Conservation (phyloP, 2,329 filamentous ascomycete species). For the Emergomyces pasteurianus region DNA sequence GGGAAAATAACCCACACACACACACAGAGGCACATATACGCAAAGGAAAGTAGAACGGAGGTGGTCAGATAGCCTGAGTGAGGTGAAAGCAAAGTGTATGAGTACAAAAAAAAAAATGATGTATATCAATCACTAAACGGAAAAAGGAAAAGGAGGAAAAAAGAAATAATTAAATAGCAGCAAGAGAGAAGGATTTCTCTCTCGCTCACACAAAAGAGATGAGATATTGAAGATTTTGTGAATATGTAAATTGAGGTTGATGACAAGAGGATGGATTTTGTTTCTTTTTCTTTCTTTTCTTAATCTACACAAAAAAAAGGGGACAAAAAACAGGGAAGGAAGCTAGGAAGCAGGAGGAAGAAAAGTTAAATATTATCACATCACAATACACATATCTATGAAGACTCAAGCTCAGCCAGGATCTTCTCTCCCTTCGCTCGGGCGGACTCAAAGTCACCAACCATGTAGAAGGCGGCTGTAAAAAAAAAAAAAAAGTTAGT, state of each 20-base stretch:
- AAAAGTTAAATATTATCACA: not conserved
- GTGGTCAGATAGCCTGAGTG: not conserved
- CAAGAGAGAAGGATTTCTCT: not conserved
- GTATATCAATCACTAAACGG: no score
- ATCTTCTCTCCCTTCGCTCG: slow-evolving; percentile 99
- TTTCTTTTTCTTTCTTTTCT: slow-evolving; percentile 5
- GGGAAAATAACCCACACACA: not conserved
- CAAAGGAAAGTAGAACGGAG: not conserved
- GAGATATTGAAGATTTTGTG: not conserved
- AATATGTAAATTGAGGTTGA: not conserved
- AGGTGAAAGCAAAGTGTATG: not conserved
- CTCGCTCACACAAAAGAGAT: not conserved
- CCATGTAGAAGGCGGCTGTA: slow-evolving; percentile 79
- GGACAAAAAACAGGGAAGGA: not conserved
- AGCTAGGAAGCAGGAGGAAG: not conserved
- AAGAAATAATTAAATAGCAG: not conserved
- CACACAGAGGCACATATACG: not conserved
- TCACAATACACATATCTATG: slow-evolving; percentile 6
- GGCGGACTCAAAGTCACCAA: slow-evolving; percentile 87
- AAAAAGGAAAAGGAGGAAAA: no score
- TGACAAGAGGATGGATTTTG: not conserved
- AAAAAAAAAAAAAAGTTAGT: slow-evolving; percentile 16
- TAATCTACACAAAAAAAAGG: not conserved
- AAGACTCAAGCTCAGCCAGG: slow-evolving; percentile 75
- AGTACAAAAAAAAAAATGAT: not conserved